These are phyloP conservation scores for Haplographium delicatum DNA, from an alignment of 495 filamentous ascomycete species.

Conservation along the genomic window DNA sequence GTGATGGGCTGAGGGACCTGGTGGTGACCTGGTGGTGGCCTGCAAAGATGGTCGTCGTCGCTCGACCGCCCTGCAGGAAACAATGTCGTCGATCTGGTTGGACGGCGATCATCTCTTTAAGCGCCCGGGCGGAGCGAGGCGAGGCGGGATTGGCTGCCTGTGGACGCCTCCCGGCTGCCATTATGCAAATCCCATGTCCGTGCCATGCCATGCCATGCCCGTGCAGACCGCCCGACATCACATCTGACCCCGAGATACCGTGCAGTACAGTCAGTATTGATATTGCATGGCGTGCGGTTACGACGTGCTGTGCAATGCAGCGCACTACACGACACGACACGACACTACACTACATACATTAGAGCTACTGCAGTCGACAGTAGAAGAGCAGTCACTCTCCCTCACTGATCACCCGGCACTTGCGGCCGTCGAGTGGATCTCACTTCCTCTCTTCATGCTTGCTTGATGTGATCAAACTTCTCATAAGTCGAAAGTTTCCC, in stretches of 20 bases:
- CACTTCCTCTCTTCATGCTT: not conserved
- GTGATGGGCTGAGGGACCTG: not conserved
- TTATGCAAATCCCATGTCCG: too few relatives aligned
- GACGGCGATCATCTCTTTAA: not conserved
- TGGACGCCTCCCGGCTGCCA: too few relatives aligned
- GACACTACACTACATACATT: too few relatives aligned
- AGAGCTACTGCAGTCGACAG: too few relatives aligned
- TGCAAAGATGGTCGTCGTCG: not conserved
- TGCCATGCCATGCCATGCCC: too few relatives aligned
- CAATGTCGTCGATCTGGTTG: not conserved
- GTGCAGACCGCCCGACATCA: not conserved
- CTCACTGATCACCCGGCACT: not conserved
- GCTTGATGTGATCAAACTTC: not conserved
- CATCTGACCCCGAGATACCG: not conserved
- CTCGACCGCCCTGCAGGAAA: not conserved
- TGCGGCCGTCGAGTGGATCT: constrained; percentile 1
- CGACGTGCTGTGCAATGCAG: not conserved
- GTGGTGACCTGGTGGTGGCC: not conserved
- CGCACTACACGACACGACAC: too few relatives aligned
- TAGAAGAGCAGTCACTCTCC: too few relatives aligned
- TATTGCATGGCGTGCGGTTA: too few relatives aligned
- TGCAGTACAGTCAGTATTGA: not conserved
- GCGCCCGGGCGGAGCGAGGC: not conserved
- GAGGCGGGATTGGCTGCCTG: not conserved
- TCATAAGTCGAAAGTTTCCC: constrained; percentile 4